Evolutionary conservation across 148 eudicot genomes (phyloP).

Genomic region (Beta vulgaris): DNA sequence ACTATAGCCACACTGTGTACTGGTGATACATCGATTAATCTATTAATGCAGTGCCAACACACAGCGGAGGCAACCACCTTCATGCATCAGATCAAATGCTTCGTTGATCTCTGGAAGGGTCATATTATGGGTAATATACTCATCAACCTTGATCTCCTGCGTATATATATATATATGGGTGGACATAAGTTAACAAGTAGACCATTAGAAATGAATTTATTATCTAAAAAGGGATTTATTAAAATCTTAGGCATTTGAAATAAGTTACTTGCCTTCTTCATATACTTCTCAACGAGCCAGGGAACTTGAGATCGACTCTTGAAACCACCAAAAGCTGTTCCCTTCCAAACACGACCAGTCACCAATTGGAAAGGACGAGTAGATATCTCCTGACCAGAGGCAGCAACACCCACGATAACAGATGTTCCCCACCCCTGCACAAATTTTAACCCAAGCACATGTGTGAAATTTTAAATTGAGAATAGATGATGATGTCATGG

Average conservation of each 20-base stretch:
- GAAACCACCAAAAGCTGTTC: slow-evolving; percentile 98
- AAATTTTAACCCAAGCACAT: not conserved
- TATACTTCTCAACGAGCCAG: slow-evolving; percentile 95
- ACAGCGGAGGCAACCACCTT: slow-evolving; percentile 86
- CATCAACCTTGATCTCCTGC: slow-evolving; percentile 99
- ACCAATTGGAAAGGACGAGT: slow-evolving; percentile 98
- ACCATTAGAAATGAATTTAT: not conserved
- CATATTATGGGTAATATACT: slow-evolving; percentile 85
- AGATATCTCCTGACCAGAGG: slow-evolving; percentile 92
- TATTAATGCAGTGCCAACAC: slow-evolving; percentile 49
- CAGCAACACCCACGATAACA: slow-evolving; percentile 97
- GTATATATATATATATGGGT: not conserved
- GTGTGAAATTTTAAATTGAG: not conserved
- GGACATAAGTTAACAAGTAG: not conserved
- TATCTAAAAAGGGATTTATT: not conserved
- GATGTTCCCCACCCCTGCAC: slow-evolving; percentile 98
- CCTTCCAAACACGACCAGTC: slow-evolving; percentile 99
- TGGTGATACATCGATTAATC: not conserved
- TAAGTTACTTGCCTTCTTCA: slow-evolving; percentile 71
- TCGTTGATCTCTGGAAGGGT: slow-evolving; percentile 75
- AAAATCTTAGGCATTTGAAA: not conserved
- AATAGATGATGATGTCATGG: not conserved
- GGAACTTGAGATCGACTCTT: slow-evolving; percentile 99
- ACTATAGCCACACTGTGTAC: not conserved
- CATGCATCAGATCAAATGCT: slow-evolving; percentile 93